Evolutionary conservation across 257 asterid genomes (phyloP), one percentile per base, ranked within the genome.

Genomic region (Cynanchum wilfordii): DNA sequence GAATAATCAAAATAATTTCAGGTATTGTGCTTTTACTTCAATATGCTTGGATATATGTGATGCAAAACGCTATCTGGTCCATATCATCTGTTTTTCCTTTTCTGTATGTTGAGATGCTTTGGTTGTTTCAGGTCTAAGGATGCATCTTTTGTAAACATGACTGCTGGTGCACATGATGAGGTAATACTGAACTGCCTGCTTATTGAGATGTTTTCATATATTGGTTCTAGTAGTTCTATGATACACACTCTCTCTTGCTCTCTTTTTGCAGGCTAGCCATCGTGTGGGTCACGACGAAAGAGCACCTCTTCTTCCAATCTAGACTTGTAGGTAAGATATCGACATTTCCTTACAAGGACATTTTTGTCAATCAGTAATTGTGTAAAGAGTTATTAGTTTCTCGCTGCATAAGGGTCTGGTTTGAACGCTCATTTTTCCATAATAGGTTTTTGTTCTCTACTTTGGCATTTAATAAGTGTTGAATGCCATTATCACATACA

Each of bases 161-260:
- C 96, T 22, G 96, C 99, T 33, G 98, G 96, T 55, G 97, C 98
- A 44, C 84, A 88, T 74, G 96, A 92, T 55, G 98, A 95, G 82
- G 99, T 91, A 83, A 73, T 72, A 69, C 55, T 59, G 33, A 22
- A 40, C 73, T 68, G 4, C 42, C 42, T 68, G 42, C 80, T 78
- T 76, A 55, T 67, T 70, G 5, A 19, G 6, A 6, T 36, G 17
- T 33, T 24, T 25, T 56, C 20, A 69, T 7, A 54, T 9, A 13
- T 15, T 38, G 38, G 56, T 19, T 62, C 22, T 22, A 62, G 72
- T 62, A 38, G 38, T 74, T 50, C 15, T 36, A 19, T 63, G 40
- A 22, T 33, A 7, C 7, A 7, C 7, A 30, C 1, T 42, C 30
- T 13, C 10, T 24, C 16, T 73, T 58, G 55, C 47, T 67, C 22